These are phyloP conservation scores for Ophiostoma tasmaniense DNA, from an alignment of 2,329 filamentous ascomycete genomes.

Conservation along the genomic window DNA sequence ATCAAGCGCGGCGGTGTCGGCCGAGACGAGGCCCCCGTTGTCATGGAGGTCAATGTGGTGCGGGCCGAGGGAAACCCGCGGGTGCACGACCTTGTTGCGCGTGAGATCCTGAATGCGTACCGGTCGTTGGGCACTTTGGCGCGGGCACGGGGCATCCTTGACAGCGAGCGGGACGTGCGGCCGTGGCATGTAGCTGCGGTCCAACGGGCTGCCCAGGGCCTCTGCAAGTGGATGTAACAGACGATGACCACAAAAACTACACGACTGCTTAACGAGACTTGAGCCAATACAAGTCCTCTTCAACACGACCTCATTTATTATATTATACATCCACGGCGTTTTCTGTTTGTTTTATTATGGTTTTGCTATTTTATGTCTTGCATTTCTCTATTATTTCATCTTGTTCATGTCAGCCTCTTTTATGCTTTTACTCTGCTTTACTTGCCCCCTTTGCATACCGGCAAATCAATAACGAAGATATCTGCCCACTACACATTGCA, in stretches of 20 bases:
- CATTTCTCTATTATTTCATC: neutral
- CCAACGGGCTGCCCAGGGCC: constrained; percentile 56
- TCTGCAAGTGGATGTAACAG: constrained; percentile 55
- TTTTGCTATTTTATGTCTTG: neutral
- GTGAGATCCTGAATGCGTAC: constrained; percentile 63
- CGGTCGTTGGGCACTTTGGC: constrained; percentile 61
- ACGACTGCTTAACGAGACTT: neutral
- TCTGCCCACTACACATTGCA: neutral
- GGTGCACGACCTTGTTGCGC: constrained; percentile 54
- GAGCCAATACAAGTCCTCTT: neutral
- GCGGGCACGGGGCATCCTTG: constrained; percentile 54
- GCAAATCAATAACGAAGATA: neutral
- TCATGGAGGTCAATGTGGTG: constrained; percentile 59
- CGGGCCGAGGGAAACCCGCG: constrained; percentile 45
- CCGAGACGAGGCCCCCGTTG: constrained; percentile 48
- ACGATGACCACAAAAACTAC: neutral
- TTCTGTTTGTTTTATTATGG: neutral
- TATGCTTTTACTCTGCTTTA: neutral
- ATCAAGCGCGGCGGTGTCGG: constrained; percentile 53
- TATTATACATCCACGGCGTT: neutral
- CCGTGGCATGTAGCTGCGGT: constrained; percentile 72
- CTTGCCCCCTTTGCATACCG: neutral
- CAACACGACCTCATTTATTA: neutral
- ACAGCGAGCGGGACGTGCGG: constrained; percentile 51
- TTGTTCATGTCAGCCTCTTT: neutral